phyloP scores from a whole-genome alignment of 1,139 yeast species.

The Candida mesenterica region DNA sequence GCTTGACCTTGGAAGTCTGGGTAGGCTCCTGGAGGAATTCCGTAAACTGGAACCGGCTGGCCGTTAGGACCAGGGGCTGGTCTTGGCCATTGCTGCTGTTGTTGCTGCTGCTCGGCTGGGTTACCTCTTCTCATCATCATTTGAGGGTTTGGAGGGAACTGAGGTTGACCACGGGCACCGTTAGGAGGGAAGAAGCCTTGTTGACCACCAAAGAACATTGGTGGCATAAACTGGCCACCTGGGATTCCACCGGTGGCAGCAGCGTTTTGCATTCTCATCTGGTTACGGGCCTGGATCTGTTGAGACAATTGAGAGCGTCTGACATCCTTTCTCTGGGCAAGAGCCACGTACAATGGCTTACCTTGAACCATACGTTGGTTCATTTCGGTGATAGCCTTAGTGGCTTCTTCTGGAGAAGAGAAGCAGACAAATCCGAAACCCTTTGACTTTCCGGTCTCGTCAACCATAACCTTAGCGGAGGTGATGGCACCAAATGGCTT shows the following conservation, averaged over 20 bases:
- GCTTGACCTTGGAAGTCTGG: constrained; percentile 54
- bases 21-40: constrained; percentile 77
- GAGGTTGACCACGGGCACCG: constrained; percentile 76
- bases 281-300: constrained; percentile 98
- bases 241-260: constrained; percentile 86
- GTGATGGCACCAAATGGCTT: constrained; percentile 93
- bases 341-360: constrained; percentile 97
- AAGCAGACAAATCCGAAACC: constrained; percentile 99
- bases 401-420: constrained; percentile 98
- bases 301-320: constrained; percentile 97
- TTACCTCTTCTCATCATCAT: constrained; percentile 80
- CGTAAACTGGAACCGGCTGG: constrained; percentile 77
- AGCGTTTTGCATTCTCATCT: constrained; percentile 96
- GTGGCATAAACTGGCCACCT: constrained; percentile 87
- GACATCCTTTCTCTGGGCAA: constrained; percentile 98
- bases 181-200: constrained; percentile 83
- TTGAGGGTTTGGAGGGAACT: constrained; percentile 86
- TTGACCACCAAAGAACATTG: constrained; percentile 89
- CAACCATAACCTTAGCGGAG: constrained; percentile 95
- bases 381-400: constrained; percentile 98
- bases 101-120: constrained; percentile 34
- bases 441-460: constrained; percentile 91
- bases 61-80: constrained; percentile 79
- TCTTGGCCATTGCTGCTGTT: constrained; percentile 61
- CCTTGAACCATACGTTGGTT: constrained; percentile 95